These are phyloP conservation scores for Trichoderma sp. DNA, from an alignment of 2,329 filamentous ascomycete species.

Conservation along the genomic window DNA sequence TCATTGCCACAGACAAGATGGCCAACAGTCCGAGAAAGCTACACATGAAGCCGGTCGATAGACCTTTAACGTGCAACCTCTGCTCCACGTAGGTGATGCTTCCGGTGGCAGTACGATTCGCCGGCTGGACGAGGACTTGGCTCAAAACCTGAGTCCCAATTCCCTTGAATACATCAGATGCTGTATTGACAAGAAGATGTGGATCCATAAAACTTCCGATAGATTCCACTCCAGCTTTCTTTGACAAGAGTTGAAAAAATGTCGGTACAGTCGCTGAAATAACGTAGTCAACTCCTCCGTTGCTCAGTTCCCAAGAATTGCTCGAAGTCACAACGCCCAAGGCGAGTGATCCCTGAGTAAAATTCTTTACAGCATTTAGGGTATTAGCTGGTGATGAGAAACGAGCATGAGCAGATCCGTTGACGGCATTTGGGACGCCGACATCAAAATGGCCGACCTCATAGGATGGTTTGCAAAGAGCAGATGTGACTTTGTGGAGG, in stretches of 20 bases:
- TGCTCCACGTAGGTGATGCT: constrained; percentile 1
- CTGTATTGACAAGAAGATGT: constrained; percentile 16
- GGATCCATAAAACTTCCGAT: constrained; percentile 22
- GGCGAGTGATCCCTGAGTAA: background rate
- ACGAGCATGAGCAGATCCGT: constrained; percentile 23
- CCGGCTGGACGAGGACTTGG: background rate
- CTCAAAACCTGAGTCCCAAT: background rate
- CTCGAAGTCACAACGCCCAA: background rate
- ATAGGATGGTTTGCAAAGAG: constrained; percentile 3
- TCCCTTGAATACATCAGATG: background rate
- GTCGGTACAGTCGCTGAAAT: constrained; percentile 26
- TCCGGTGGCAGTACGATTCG: background rate
- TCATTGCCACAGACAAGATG: background rate
- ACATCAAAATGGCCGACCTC: constrained; percentile 18
- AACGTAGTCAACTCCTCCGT: constrained; percentile 3
- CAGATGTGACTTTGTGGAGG: constrained; percentile 24
- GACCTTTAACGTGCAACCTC: background rate
- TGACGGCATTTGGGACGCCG: constrained; percentile 21
- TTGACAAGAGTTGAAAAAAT: constrained; percentile 29
- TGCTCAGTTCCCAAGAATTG: background rate
- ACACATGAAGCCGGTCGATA: constrained; percentile 14
- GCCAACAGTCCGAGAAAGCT: constrained; percentile 1
- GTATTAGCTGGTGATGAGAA: constrained; percentile 19
- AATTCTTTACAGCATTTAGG: background rate
- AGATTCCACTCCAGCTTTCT: constrained; percentile 21